These are phyloP conservation scores for Artemisia argyi DNA, from an alignment of 129 eudicot genomes.

Conservation along the genomic window DNA sequence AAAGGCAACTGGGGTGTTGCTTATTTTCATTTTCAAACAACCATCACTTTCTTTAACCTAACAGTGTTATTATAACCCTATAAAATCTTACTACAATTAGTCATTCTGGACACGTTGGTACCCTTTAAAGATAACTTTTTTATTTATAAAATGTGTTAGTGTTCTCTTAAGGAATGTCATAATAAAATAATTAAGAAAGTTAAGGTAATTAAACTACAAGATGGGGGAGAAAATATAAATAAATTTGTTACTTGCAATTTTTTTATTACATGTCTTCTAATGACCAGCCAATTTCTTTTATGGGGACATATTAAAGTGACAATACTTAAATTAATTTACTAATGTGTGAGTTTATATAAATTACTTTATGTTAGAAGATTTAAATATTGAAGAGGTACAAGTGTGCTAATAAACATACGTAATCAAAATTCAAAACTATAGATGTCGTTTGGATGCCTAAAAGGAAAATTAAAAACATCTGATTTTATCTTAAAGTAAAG, in stretches of 20 bases:
- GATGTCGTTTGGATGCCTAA: neutral
- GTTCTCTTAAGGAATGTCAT: neutral
- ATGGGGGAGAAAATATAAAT: neutral
- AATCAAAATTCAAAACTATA: neutral
- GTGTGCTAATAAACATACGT: slow-evolving; percentile 6
- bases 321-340: neutral
- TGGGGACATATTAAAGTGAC: neutral
- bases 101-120: slow-evolving; percentile 25
- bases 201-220: no score
- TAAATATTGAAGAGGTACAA: neutral
- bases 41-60: slow-evolving; percentile 26
- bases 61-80: slow-evolving; percentile 13
- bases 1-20: slow-evolving; percentile 19
- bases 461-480: neutral
- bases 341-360: neutral
- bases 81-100: neutral
- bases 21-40: no score
- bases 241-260: neutral
- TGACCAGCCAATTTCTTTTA: neutral
- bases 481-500: neutral
- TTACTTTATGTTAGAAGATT: neutral
- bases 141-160: no score
- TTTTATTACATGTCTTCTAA: neutral
- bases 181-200: neutral
- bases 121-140: no score